Percentiles rank a stretch among this genome's conserved stretches.
phyloP scores from a whole-genome alignment of 768 basidiomycete species.

The Panaeolus papilionaceus region DNA sequence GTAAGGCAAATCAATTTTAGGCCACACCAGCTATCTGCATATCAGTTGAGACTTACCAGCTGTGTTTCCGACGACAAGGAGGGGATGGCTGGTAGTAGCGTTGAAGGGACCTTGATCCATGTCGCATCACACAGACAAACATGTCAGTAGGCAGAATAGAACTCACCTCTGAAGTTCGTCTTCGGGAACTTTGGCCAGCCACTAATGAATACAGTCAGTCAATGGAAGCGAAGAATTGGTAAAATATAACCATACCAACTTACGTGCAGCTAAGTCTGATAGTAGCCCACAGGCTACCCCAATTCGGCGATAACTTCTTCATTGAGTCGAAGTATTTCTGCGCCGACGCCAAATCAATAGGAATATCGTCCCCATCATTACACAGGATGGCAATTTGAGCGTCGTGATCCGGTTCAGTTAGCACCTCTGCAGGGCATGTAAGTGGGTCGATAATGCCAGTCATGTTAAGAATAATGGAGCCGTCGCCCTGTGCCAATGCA shows the following conservation, averaged over 20 bases:
- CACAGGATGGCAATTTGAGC: constrained; percentile 34
- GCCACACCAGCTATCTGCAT: background rate
- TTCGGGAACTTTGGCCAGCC: background rate
- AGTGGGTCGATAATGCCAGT: background rate
- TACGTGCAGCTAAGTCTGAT: background rate
- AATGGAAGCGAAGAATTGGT: background rate
- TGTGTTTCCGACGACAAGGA: constrained; percentile 48
- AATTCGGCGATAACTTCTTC: background rate
- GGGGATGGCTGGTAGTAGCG: constrained; percentile 45
- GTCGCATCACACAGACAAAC: no score
- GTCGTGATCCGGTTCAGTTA: constrained; percentile 21
- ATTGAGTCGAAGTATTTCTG: constrained; percentile 19
- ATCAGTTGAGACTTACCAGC: constrained; percentile 32
- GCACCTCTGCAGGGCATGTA: background rate
- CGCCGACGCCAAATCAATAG: constrained; percentile 32
- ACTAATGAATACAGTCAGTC: background rate
- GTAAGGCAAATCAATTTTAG: no score
- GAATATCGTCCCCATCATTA: constrained; percentile 41
- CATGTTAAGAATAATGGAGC: background rate
- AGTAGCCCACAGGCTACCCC: background rate
- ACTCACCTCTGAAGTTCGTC: constrained; percentile 33
- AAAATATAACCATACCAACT: background rate
- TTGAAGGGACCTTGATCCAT: constrained; percentile 21
- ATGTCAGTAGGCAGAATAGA: background rate
- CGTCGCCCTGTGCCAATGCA: constrained; percentile 39